phyloP scores from a whole-genome alignment of 805 yeast species.

The Wilhelminamyces savonicus region DNA sequence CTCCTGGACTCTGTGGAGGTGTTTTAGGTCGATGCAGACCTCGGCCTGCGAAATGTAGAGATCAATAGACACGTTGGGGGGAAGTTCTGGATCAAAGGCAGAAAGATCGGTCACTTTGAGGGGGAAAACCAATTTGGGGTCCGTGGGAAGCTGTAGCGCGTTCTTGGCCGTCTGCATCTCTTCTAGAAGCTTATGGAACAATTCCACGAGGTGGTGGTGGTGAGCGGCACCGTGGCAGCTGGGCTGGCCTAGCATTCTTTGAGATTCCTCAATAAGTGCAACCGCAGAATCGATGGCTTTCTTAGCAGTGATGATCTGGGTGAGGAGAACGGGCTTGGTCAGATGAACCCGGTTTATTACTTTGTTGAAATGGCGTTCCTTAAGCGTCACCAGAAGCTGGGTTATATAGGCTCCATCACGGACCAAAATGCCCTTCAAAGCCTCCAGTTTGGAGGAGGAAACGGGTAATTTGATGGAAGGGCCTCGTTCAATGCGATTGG shows the following conservation, averaged over 20 bases:
- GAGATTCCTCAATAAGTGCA: conserved; percentile 19
- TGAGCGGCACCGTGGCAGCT: conserved; percentile 4
- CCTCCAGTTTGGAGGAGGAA: conserved; percentile 47
- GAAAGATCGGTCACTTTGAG: conserved; percentile 33
- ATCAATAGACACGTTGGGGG: conserved; percentile 47
- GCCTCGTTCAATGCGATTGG: conserved; percentile 22
- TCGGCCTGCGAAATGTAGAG: conserved; percentile 57
- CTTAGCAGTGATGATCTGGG: conserved; percentile 44
- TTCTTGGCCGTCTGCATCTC: conserved; percentile 19
- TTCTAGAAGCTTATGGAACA: conserved; percentile 20
- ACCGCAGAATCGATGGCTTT: conserved; percentile 29
- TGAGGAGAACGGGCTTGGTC: conserved; percentile 29
- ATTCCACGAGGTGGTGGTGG: conserved; percentile 13
- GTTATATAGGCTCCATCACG: conserved; percentile 50
- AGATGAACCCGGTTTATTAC: conserved; percentile 20
- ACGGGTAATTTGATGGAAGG: conserved; percentile 47
- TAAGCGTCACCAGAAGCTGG: conserved; percentile 38
- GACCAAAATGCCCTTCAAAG: conserved; percentile 54
- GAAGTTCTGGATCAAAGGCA: conserved; percentile 42
- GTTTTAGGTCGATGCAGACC: conserved; percentile 52
- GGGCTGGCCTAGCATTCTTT: conserved; percentile 10
- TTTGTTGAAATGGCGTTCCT: conserved; percentile 35
- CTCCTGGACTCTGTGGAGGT: conserved; percentile 42
- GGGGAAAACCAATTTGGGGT: conserved; percentile 54
- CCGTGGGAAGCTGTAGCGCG: conserved; percentile 42